Evolutionary conservation across 768 basidiomycete genomes (phyloP), one percentile per base, ranked within the genome.

Genomic region (Trametes gibbosa): DNA sequence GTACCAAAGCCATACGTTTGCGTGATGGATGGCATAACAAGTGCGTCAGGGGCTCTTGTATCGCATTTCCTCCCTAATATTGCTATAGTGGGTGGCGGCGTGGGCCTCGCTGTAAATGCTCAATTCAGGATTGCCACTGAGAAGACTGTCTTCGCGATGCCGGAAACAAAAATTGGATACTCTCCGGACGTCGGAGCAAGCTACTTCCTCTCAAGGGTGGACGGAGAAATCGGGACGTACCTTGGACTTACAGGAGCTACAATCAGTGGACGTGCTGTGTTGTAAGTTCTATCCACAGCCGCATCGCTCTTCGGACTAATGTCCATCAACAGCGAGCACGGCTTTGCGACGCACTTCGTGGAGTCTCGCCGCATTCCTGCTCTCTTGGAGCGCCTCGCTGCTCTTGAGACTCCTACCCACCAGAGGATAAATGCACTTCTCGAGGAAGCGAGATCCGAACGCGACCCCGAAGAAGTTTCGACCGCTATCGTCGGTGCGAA

Each of bases 171-270:
- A 67, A 94, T 95, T 66, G 90, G 89, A 43, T 93, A 91, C 69
- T 85, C 76, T 63, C 95, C 96, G 27, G 96, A 99, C 73, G 95
- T 99, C 24, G 97, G 97, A 19, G 89, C 88, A 27, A 94, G 84
- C 66, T 91, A 84, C 75, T 95, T 94, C 77, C 77, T 99, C 50
- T 87, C 94, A 37, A 84, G 87, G 63, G 74, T 98, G 60, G 97
- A 99, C 68, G 97, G 97, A 12, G 79, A 93, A 64, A 69, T 98
- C 45, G 97, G 97, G 41, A 89, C 93, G n/a, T 99, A 96, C 76
- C 84, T 98, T 42, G 92, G 86, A 12, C 75, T 99, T 64, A 98
- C 95, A 9, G 85, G 87, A 6, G 82, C 86, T 46, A 76, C 76
- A 0, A 57, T 98, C 53, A 77, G 68, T 40, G 97, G 96, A 5